A percentile compares a stretch with the other conserved stretches of the same genome.
phyloP scores from a whole-genome alignment of 1,284 basidiomycete genomes.

The Anthracocystis walkeri region DNA sequence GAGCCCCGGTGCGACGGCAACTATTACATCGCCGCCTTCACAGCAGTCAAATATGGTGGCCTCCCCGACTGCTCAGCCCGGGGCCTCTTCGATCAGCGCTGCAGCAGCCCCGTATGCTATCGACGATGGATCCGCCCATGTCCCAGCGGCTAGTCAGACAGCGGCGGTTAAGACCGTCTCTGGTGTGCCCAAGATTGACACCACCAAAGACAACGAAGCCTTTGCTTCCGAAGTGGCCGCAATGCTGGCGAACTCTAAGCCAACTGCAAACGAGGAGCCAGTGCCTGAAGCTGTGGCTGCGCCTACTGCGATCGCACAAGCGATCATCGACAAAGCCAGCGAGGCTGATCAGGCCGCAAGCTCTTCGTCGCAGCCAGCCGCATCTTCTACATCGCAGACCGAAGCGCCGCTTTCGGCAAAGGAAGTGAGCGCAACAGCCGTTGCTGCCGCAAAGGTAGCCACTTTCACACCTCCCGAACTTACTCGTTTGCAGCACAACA shows the following conservation, averaged over 20 bases:
- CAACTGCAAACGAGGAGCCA: conserved; percentile 8
- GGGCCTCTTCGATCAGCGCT: neutral
- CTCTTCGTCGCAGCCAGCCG: neutral
- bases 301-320: conserved; percentile 9
- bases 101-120: conserved; percentile 10
- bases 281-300: conserved; percentile 13
- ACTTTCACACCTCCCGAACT: conserved; percentile 32
- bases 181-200: neutral
- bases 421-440: conserved; percentile 11
- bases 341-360: neutral
- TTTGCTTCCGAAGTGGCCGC: conserved; percentile 26
- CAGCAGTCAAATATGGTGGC: neutral
- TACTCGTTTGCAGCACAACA: conserved; percentile 36
- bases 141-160: neutral
- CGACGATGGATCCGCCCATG: neutral
- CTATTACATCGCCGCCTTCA: conserved; percentile 1
- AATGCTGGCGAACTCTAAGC: conserved; percentile 11
- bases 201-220: neutral
- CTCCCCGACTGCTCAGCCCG: conserved; percentile 2
- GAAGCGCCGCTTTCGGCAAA: neutral
- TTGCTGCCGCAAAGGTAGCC: conserved; percentile 12
- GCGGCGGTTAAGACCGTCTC: neutral
- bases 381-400: neutral
- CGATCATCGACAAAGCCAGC: conserved; percentile 12
- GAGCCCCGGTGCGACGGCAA: neutral